A percentile compares a stretch with the other conserved stretches of the same genome.
Evolutionary conservation across 139 green algal species (phyloP).

Genomic region (Desmodesmus armatus): DNA sequence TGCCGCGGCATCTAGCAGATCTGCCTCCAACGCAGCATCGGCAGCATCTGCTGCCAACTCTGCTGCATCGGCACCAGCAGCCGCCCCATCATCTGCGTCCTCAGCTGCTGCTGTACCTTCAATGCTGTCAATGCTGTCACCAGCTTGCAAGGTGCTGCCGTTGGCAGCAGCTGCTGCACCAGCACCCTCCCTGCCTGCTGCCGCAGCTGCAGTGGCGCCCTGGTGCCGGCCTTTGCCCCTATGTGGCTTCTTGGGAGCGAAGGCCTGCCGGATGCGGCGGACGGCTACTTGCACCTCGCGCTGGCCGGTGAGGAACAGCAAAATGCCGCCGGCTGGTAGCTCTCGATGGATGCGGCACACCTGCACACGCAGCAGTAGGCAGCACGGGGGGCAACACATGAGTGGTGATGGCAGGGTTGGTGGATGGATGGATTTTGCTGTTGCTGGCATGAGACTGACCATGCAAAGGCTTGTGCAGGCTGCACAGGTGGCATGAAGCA

Average conservation of each 20-base stretch:
- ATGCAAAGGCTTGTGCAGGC: no score
- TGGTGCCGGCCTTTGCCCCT: neutral
- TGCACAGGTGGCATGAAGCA: no score
- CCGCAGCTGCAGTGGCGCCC: no score
- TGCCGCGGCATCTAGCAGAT: conserved; percentile 11
- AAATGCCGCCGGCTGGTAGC: conserved; percentile 90
- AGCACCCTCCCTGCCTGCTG: neutral
- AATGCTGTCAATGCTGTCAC: neutral
- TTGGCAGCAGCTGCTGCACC: neutral
- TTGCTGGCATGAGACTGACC: no score
- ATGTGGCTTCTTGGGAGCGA: neutral
- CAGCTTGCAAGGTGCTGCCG: neutral
- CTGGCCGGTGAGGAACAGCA: conserved; percentile 93
- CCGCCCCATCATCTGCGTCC: conserved; percentile 18
- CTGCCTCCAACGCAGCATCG: conserved; percentile 30
- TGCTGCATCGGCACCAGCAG: conserved; percentile 38
- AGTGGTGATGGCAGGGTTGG: no score
- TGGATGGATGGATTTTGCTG: no score
- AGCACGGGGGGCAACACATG: neutral
- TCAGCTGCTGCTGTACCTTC: neutral
- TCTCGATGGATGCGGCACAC: conserved; percentile 83
- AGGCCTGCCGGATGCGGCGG: conserved; percentile 17
- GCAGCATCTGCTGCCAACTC: conserved; percentile 33
- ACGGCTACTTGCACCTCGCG: conserved; percentile 38
- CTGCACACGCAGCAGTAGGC: neutral